These are phyloP conservation scores for Ehretia macrophylla DNA, from an alignment of 257 asterid genomes.

Conservation along the genomic window DNA sequence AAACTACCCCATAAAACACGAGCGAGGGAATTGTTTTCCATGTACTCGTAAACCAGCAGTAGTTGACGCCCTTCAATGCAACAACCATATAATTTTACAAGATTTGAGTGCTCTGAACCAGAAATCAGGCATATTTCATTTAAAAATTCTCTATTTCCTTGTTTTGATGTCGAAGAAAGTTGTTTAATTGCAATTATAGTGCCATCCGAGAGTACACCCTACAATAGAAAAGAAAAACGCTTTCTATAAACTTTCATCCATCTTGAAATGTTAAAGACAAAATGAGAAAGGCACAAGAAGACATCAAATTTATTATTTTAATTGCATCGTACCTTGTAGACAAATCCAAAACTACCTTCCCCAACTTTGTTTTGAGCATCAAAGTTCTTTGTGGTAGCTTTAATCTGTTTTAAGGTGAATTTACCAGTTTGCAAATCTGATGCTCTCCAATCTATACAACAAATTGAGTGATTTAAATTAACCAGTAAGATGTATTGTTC, in stretches of 20 bases:
- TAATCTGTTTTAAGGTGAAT: slow-evolving; percentile 54
- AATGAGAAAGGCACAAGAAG: neutral
- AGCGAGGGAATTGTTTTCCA: slow-evolving; percentile 64
- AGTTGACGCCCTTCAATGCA: slow-evolving; percentile 63
- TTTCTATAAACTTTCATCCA: neutral
- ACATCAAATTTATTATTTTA: neutral
- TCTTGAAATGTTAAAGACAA: neutral
- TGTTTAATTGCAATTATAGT: slow-evolving; percentile 56
- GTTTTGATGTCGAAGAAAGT: slow-evolving; percentile 58
- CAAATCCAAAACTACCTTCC: slow-evolving; percentile 72
- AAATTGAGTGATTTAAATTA: neutral
- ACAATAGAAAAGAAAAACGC: slow-evolving; percentile 4
- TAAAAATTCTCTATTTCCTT: slow-evolving; percentile 66
- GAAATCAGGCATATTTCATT: slow-evolving; percentile 63
- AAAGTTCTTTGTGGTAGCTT: slow-evolving; percentile 56
- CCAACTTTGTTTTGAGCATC: slow-evolving; percentile 50
- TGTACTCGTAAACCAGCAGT: slow-evolving; percentile 58
- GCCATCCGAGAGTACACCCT: slow-evolving; percentile 59
- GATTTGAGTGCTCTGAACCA: slow-evolving; percentile 61
- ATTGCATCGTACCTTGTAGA: slow-evolving; percentile 42
- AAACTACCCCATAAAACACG: slow-evolving; percentile 49
- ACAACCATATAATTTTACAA: slow-evolving; percentile 60
- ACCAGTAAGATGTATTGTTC: neutral
- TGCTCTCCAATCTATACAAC: slow-evolving; percentile 45
- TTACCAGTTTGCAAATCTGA: slow-evolving; percentile 46